A percentile compares a stretch with the other conserved stretches of the same genome.
Evolutionary conservation across 192 early-diverging fungal genomes (phyloP).

Genomic region (Mortierella hygrophila): DNA sequence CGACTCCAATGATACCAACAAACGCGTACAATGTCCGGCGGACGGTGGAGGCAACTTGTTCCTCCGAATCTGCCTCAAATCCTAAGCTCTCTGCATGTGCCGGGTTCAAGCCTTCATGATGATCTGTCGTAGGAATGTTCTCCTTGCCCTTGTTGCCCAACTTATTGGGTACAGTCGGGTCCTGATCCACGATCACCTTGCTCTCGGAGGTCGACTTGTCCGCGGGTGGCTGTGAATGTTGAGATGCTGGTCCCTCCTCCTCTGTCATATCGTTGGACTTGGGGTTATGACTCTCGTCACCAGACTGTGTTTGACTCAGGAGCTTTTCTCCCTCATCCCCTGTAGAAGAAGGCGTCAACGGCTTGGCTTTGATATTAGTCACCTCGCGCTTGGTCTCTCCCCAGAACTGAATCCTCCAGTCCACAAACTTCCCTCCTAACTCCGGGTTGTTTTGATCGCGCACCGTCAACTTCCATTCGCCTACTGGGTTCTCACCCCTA

Average conservation of each 20-base stretch:
- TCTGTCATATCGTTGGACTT: not conserved
- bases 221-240: not conserved
- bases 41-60: not conserved
- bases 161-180: not conserved
- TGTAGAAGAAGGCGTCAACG: not conserved
- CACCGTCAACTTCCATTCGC: slow-evolving; percentile 83
- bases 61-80: slow-evolving; percentile 7
- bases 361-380: not conserved
- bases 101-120: no score
- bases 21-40: slow-evolving; percentile 26
- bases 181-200: slow-evolving; percentile 23
- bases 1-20: slow-evolving; percentile 18
- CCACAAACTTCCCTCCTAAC: slow-evolving; percentile 66
- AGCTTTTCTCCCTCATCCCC: slow-evolving; percentile 11
- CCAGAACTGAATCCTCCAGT: slow-evolving; percentile 79
- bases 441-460: slow-evolving; percentile 72
- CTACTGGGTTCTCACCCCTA: slow-evolving; percentile 92
- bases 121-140: no score
- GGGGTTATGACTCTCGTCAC: not conserved
- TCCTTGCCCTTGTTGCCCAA: not conserved
- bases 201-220: not conserved
- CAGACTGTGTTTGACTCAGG: slow-evolving; percentile 1
- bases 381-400: slow-evolving; percentile 62
- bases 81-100: not conserved
- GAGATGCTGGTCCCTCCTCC: not conserved